Evolutionary conservation across 2,329 filamentous ascomycete genomes (phyloP), one percentile per base, ranked within the genome.

Genomic region (Aspergillus sergii): DNA sequence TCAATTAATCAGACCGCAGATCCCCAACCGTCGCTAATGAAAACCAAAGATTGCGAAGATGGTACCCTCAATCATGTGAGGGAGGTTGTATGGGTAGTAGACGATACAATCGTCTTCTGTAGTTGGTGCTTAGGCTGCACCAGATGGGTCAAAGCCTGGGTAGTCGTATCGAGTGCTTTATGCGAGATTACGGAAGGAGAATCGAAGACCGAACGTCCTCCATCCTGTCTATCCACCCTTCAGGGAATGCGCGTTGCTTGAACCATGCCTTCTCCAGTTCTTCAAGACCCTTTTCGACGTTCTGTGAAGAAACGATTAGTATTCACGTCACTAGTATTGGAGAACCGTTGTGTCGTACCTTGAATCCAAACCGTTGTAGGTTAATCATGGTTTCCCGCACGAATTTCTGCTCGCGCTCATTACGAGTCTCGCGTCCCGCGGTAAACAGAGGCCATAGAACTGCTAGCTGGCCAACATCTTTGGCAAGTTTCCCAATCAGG

Each of bases 361-460:
- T 72, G 48, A 75, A 75, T 9, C 72, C 73, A 58, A 71, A 75
- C 16, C 68, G 67, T 41, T 70, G 68, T 23, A 74, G 63, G 39
- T 67, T 69, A 6, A 69, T 60, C 72, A 75, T 74, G 10, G 71
- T 76, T 46, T 75, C 65, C 10, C 73, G 71, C 23, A 78, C 68
- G 50, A 66, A 73, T 48, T 70, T 69, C 57, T 76, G 75, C 60
- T 76, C 71, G 1, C 34, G 23, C 53, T 71, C 66, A 34, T 73
- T 68, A 10, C 71, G 68, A 1, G 71, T 72, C 56, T 77, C 75
- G 26, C 74, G 72, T 3, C 75, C 75, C 8, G 75, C 76, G 30
- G 74, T 73, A 41, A 75, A 77, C 16, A 78, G 68, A 8, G 73
- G 73, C 76, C 75, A 78, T 16, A 75, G 50, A 14, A 73, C 64